phyloP scores from a whole-genome alignment of 148 eudicot genomes.

The Silene uniflora region DNA sequence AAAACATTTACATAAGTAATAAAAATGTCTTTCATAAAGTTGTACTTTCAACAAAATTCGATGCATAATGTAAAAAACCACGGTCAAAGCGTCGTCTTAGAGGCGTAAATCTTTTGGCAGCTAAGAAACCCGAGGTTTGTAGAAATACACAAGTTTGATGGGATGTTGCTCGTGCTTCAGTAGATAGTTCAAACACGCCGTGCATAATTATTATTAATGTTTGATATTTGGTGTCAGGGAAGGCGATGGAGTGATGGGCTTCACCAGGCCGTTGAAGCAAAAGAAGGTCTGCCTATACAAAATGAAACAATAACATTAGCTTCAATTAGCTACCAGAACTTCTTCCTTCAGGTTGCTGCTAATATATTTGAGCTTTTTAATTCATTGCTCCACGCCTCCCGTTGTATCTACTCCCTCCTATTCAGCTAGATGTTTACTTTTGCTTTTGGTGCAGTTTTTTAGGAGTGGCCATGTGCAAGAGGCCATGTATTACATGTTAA shows the following conservation, averaged over 20 bases:
- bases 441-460: no score
- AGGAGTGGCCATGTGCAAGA: no score
- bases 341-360: conserved; percentile 82
- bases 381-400: conserved; percentile 6
- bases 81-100: no score
- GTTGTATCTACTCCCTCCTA: no score
- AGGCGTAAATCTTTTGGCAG: neutral
- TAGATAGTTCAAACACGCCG: neutral
- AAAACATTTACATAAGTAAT: neutral
- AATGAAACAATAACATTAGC: conserved; percentile 97
- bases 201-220: neutral
- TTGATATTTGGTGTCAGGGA: conserved; percentile 47
- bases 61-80: no score
- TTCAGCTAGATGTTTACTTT: no score
- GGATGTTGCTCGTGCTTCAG: neutral
- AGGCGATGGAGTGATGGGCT: conserved; percentile 99
- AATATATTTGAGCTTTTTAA: conserved; percentile 20
- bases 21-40: no score
- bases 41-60: no score
- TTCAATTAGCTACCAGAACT: conserved; percentile 97
- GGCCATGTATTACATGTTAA: no score
- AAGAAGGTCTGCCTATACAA: conserved; percentile 94
- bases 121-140: neutral
- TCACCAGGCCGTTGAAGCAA: conserved; percentile 99
- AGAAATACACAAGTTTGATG: neutral